Percentiles rank a stretch among this genome's conserved stretches.
Conservation (phyloP, 352 stramenopile species). For the Aphanomyces cochlioides region DNA sequence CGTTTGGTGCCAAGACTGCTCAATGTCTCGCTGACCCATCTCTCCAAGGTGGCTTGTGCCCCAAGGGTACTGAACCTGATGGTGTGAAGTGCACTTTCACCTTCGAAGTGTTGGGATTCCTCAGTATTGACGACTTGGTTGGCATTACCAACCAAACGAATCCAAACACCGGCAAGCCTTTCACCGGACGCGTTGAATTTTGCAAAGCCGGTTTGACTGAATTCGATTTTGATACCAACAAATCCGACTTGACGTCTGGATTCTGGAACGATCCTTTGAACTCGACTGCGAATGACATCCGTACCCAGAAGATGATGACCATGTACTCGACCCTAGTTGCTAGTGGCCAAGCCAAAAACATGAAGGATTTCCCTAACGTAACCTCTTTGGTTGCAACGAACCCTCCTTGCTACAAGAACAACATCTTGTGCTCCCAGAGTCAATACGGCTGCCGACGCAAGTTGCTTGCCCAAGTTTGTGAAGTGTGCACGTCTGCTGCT, state of each 20-base stretch:
- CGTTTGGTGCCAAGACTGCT: slow-evolving; percentile 42
- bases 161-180: slow-evolving; percentile 32
- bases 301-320: slow-evolving; percentile 41
- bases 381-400: slow-evolving; percentile 39
- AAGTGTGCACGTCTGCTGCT: slow-evolving; percentile 10
- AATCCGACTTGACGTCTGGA: slow-evolving; percentile 33
- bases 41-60: slow-evolving; percentile 37
- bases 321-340: slow-evolving; percentile 39
- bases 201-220: slow-evolving; percentile 39
- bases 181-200: slow-evolving; percentile 55
- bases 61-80: slow-evolving; percentile 26
- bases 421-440: slow-evolving; percentile 43
- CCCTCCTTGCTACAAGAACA: slow-evolving; percentile 52
- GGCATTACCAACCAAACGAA: slow-evolving; percentile 58
- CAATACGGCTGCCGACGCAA: slow-evolving; percentile 33
- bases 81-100: slow-evolving; percentile 61
- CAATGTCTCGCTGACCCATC: slow-evolving; percentile 11
- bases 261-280: slow-evolving; percentile 56
- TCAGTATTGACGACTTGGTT: slow-evolving; percentile 55
- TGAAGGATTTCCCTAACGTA: slow-evolving; percentile 43
- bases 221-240: slow-evolving; percentile 34
- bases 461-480: neutral
- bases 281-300: slow-evolving; percentile 36
- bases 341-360: slow-evolving; percentile 30
- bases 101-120: slow-evolving; percentile 55